Percentiles rank a stretch among this genome's conserved stretches.
These are phyloP conservation scores for Cynara cardunculus DNA, from an alignment of 129 eudicot species.

Conservation along the genomic window DNA sequence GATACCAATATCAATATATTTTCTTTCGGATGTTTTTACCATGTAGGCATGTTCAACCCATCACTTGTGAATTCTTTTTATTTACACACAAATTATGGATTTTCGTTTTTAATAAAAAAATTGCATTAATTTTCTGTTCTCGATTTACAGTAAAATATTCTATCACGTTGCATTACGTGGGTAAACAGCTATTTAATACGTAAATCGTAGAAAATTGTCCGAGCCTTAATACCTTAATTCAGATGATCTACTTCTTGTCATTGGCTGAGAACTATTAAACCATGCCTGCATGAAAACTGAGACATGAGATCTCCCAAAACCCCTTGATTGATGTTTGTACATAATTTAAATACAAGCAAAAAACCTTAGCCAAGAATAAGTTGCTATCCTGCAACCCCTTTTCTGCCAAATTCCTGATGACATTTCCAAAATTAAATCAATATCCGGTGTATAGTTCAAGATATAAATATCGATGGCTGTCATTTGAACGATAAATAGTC, in stretches of 20 bases:
- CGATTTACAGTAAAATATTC: no score
- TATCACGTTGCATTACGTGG: neutral
- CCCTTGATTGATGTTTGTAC: neutral
- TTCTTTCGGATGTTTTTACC: no score
- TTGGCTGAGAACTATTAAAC: conserved; percentile 78
- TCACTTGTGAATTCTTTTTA: neutral
- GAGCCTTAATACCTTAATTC: conserved; percentile 48
- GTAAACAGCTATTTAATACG: neutral
- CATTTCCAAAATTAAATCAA: neutral
- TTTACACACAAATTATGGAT: no score
- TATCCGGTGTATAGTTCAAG: neutral
- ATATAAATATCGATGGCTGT: neutral
- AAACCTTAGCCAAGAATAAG: conserved; percentile 59
- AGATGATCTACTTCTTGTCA: conserved; percentile 78
- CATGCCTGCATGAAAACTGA: conserved; percentile 46
- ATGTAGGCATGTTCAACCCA: neutral
- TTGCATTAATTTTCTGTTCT: neutral
- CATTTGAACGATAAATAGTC: neutral
- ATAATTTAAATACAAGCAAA: conserved; percentile 17
- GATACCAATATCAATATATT: no score
- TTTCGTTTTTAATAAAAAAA: no score
- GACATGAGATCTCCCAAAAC: conserved; percentile 10
- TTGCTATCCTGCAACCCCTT: conserved; percentile 54
- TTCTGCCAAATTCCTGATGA: conserved; percentile 39
- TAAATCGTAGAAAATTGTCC: neutral